Evolutionary conservation across 73 alveolate genomes (phyloP).

Genomic region (Paramecium pentaurelia): DNA sequence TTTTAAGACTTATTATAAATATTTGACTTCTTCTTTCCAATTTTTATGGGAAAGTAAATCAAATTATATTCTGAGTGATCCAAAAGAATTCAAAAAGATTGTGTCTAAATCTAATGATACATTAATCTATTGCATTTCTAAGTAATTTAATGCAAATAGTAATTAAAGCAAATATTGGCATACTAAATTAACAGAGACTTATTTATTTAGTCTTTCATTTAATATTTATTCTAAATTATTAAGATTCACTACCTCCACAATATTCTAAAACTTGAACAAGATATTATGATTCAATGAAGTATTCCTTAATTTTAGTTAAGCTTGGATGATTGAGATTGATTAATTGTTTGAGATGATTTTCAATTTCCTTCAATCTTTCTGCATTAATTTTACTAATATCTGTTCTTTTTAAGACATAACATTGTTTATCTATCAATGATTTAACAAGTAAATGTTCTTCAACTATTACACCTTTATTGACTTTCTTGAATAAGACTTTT

Average conservation of each 20-base stretch:
- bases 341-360: background rate
- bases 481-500: conserved; percentile 3
- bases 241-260: background rate
- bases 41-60: background rate
- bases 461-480: background rate
- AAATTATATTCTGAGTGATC: conserved; percentile 18
- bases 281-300: background rate
- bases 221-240: background rate
- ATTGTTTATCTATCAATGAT: background rate
- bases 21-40: conserved; percentile 35
- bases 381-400: background rate
- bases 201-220: background rate
- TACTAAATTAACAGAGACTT: conserved; percentile 12
- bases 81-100: conserved; percentile 26
- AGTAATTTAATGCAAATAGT: background rate
- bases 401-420: background rate
- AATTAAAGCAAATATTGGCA: background rate
- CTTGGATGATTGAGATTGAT: background rate
- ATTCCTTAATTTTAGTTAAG: background rate
- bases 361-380: background rate
- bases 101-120: conserved; percentile 43
- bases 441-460: conserved; percentile 8
- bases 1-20: background rate
- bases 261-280: background rate
- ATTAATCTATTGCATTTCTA: background rate